phyloP scores from a whole-genome alignment of 768 basidiomycete genomes.

The Xerocomus spinulosus region DNA sequence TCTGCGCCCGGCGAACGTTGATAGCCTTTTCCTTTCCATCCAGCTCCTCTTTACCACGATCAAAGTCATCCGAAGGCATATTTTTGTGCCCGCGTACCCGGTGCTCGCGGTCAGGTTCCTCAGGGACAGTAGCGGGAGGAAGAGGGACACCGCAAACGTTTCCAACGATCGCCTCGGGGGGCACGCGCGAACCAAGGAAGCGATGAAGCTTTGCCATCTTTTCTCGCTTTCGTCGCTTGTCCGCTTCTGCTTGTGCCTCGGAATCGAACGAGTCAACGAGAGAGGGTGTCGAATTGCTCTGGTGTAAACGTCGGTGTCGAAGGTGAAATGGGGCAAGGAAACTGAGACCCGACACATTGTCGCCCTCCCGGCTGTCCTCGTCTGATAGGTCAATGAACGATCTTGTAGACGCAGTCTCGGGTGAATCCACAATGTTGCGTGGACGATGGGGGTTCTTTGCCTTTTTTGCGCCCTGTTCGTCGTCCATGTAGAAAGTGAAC shows the following conservation, averaged over 20 bases:
- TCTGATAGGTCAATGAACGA: slow-evolving; percentile 68
- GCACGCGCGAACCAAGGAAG: slow-evolving; percentile 79
- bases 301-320: slow-evolving; percentile 21
- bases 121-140: slow-evolving; percentile 26
- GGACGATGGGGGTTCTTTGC: slow-evolving; percentile 2
- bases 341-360: slow-evolving; percentile 29
- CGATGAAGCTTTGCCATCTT: slow-evolving; percentile 79
- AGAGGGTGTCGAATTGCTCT: slow-evolving; percentile 42
- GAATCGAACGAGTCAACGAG: slow-evolving; percentile 46
- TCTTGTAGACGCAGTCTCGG: slow-evolving; percentile 29
- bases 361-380: slow-evolving; percentile 41
- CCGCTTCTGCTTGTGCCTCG: slow-evolving; percentile 55
- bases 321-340: slow-evolving; percentile 25
- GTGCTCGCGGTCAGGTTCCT: slow-evolving; percentile 32
- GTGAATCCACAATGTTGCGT: slow-evolving; percentile 11
- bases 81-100: slow-evolving; percentile 49
- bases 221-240: slow-evolving; percentile 65
- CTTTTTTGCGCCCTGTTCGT: slow-evolving; percentile 1
- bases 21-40: slow-evolving; percentile 71
- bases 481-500: slow-evolving; percentile 27
- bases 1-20: slow-evolving; percentile 74
- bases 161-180: slow-evolving; percentile 61
- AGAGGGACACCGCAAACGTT: slow-evolving; percentile 30
- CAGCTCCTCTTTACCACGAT: slow-evolving; percentile 66
- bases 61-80: slow-evolving; percentile 47